phyloP scores from a whole-genome alignment of 148 eudicot species.

The Camellia lanceoleosa region DNA sequence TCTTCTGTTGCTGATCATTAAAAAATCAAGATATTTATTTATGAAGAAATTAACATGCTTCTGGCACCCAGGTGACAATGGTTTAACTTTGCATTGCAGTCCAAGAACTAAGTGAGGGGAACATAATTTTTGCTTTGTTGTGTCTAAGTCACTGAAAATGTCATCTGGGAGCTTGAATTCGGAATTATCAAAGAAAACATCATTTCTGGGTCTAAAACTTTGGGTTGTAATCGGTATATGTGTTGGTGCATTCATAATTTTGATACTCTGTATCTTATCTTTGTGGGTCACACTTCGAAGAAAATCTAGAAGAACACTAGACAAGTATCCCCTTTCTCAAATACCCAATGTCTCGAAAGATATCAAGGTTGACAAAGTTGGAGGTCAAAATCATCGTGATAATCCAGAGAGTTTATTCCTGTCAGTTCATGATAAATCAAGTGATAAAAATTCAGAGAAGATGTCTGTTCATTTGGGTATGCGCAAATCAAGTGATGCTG shows the following conservation, averaged over 20 bases:
- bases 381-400: slow-evolving; percentile 39
- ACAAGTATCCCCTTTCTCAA: slow-evolving; percentile 28
- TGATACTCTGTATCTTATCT: slow-evolving; percentile 31
- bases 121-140: no score
- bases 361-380: slow-evolving; percentile 39
- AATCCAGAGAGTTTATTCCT: slow-evolving; percentile 8
- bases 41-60: no score
- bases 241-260: slow-evolving; percentile 31
- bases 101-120: no score
- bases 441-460: slow-evolving; percentile 32
- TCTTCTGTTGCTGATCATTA: no score
- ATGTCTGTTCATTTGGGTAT: slow-evolving; percentile 39
- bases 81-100: no score
- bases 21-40: no score
- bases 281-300: slow-evolving; percentile 30
- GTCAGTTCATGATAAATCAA: neutral
- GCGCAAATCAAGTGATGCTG: slow-evolving; percentile 24
- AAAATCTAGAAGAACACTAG: slow-evolving; percentile 24
- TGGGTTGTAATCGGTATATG: slow-evolving; percentile 44
- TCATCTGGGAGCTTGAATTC: neutral
- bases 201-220: slow-evolving; percentile 29
- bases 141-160: no score
- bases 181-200: slow-evolving; percentile 25
- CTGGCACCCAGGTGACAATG: no score
- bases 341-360: slow-evolving; percentile 36